Evolutionary conservation across 2,329 filamentous ascomycete species (phyloP), one percentile per base, ranked within the genome.

Genomic region (Dactylellina leptospora): DNA sequence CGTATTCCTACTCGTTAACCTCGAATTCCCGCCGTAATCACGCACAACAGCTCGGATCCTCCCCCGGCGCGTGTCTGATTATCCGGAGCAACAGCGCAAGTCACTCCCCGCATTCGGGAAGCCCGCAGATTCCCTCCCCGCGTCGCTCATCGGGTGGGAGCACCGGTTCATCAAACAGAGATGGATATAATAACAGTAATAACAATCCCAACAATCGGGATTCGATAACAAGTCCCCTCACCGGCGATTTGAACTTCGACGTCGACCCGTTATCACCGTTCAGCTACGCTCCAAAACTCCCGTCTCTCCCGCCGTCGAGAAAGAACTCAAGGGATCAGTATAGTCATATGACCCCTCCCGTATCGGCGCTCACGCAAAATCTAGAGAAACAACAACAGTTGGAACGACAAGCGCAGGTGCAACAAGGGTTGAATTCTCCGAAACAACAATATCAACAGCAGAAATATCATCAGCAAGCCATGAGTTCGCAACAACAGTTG

Each of bases 231-330:
- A 30, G 53, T 9, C 36, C 40, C 13, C 30, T 44, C 6, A n/a
- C 51, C 23, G 53, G 53, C 48, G 68, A 72, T 20, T 53, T 72
- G 50, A 59, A 72, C 45, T 72, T 72, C 59, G 68, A 72, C 38
- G 68, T 72, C 25, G 68, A 72, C 27, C 68, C 68, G 2, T 50
- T 63, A 13, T 72, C 68, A 16, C 68, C 68, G 0, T 72, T 48
- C 36, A 59, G 51, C 38, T 72, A 72, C 28, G 68, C 28, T 9
- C 68, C 68, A 11, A 30, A 53, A 10, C 18, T 58, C 1, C 44
- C 59, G 6, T 59, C 68, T 4, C 25, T 33, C 1, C 59, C 68
- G n/a, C 59, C 68, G 0, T 59, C 45, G 10, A 44, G 68, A 5
- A 58, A 59, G 33, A 72, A 72, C 53, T 72, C 68, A 20, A 36